These are phyloP conservation scores for Populus davidiana DNA, from an alignment of 345 rosid genomes.

Conservation along the genomic window DNA sequence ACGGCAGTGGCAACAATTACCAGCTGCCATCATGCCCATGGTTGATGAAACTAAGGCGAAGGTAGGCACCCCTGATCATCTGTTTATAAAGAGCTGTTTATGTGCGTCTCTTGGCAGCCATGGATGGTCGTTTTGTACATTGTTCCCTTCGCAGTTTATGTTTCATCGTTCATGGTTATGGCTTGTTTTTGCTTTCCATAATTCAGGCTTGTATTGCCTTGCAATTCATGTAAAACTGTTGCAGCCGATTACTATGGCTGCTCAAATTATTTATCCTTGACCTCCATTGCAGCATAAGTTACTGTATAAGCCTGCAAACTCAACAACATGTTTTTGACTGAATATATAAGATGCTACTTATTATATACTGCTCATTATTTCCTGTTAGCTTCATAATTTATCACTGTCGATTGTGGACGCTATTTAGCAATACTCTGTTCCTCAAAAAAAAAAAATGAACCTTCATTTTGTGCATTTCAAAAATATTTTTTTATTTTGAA, in stretches of 20 bases:
- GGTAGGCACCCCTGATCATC: slow-evolving; percentile 44
- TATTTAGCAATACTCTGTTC: background rate
- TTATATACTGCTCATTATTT: background rate
- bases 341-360: slow-evolving; percentile 8
- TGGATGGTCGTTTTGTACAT: slow-evolving; percentile 58
- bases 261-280: slow-evolving; percentile 10
- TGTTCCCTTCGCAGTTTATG: slow-evolving; percentile 28
- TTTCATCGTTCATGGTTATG: slow-evolving; percentile 36
- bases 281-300: slow-evolving; percentile 14
- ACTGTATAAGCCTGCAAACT: slow-evolving; percentile 17
- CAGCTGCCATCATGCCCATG: slow-evolving; percentile 31
- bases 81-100: slow-evolving; percentile 65
- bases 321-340: background rate
- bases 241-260: slow-evolving; percentile 39
- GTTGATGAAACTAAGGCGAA: slow-evolving; percentile 22
- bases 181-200: slow-evolving; percentile 18
- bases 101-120: slow-evolving; percentile 63
- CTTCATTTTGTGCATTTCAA: too few species aligned
- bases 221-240: slow-evolving; percentile 17
- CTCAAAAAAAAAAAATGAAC: too few species aligned
- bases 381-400: background rate
- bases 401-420: background rate
- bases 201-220: slow-evolving; percentile 12
- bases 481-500: too few species aligned
- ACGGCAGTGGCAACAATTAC: background rate